A percentile compares a stretch with the other conserved stretches of the same genome.
phyloP scores from a whole-genome alignment of 108 stramenopile species.

The Bacterosira constricta region DNA sequence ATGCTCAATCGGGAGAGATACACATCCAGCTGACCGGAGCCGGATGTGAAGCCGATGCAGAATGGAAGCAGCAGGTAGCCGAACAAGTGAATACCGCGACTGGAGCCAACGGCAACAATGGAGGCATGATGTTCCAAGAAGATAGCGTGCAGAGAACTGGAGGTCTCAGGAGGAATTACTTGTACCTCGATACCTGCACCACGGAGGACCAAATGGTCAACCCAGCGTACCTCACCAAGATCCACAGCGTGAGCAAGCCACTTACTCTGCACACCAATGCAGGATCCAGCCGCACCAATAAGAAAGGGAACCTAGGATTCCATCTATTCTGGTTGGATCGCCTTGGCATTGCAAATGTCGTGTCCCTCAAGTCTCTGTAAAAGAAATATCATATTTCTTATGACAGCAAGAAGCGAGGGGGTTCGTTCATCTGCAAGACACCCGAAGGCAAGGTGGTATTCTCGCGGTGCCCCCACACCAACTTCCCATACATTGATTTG shows the following conservation, averaged over 20 bases:
- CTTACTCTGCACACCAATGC: constrained; percentile 3
- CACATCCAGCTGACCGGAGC: neutral
- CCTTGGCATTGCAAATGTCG: constrained; percentile 5
- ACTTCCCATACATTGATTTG: constrained; percentile 13
- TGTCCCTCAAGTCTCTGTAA: constrained; percentile 1
- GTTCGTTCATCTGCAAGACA: too few relatives aligned
- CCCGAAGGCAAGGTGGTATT: neutral
- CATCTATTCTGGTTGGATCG: neutral
- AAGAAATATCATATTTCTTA: neutral
- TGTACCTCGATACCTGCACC: constrained; percentile 41
- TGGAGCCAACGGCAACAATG: neutral
- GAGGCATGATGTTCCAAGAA: neutral
- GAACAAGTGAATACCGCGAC: too few relatives aligned
- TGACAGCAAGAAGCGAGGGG: neutral
- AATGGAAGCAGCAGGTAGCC: too few relatives aligned
- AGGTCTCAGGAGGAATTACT: neutral
- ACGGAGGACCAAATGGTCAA: constrained; percentile 41
- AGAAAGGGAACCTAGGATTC: neutral
- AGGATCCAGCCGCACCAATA: neutral
- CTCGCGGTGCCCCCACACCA: constrained; percentile 1
- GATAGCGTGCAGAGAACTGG: neutral
- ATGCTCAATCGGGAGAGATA: neutral
- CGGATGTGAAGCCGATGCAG: too few relatives aligned
- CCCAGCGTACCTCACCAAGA: constrained; percentile 11
- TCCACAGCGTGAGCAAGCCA: neutral